Conservation (phyloP, 768 basidiomycete species). For the Asterophora parasitica region DNA sequence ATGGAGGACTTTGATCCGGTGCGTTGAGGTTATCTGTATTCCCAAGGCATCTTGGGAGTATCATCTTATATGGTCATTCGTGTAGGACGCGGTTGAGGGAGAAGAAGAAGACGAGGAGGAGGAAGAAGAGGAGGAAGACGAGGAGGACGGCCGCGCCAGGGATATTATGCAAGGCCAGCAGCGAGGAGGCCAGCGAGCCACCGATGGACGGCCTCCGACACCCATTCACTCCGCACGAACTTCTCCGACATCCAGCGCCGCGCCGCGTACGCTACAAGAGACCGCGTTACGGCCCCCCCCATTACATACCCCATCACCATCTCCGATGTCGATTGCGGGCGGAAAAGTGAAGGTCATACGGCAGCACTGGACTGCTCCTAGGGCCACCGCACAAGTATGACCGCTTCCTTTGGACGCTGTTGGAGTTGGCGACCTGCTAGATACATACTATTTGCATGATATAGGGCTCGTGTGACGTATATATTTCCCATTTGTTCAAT, state of each 20-base stretch:
- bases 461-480: background rate
- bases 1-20: conserved; percentile 90
- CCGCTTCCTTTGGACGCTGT: background rate
- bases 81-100: conserved; percentile 41
- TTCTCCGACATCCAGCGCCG: conserved; percentile 46
- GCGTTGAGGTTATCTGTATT: conserved; percentile 24
- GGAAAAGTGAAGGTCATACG: conserved; percentile 50
- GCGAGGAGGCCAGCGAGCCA: conserved; percentile 30
- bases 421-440: background rate
- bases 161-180: conserved; percentile 25
- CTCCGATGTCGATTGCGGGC: conserved; percentile 23
- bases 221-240: conserved; percentile 43
- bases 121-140: conserved; percentile 53
- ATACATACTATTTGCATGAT: background rate
- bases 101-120: conserved; percentile 62
- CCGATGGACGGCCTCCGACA: conserved; percentile 31
- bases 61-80: conserved; percentile 8
- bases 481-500: conserved; percentile 7
- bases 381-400: conserved; percentile 37
- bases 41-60: conserved; percentile 6
- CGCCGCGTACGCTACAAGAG: conserved; percentile 43
- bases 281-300: conserved; percentile 23
- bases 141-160: conserved; percentile 22
- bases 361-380: conserved; percentile 40
- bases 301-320: conserved; percentile 25